phyloP scores from a whole-genome alignment of 805 yeast genomes.

The Metschnikowia amazonensis region DNA sequence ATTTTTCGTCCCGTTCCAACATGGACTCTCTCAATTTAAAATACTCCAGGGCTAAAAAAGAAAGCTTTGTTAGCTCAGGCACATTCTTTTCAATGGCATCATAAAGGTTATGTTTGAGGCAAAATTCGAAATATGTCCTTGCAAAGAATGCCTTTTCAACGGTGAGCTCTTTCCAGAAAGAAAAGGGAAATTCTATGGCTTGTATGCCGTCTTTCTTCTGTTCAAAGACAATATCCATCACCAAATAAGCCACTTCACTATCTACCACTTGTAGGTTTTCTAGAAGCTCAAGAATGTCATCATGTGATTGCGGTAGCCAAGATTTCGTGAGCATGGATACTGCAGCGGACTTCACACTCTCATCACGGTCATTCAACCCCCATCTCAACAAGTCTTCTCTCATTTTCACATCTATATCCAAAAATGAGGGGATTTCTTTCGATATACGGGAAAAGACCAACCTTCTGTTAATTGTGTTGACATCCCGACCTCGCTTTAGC shows the following conservation, averaged over 20 bases:
- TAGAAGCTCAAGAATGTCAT: constrained; percentile 67
- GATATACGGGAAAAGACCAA: constrained; percentile 65
- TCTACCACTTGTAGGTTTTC: constrained; percentile 69
- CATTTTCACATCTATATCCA: constrained; percentile 40
- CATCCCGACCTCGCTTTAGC: constrained; percentile 80
- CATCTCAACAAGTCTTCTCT: constrained; percentile 70
- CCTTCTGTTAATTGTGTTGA: constrained; percentile 66
- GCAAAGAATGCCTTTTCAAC: constrained; percentile 74
- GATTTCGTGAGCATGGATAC: constrained; percentile 58
- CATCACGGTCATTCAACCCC: constrained; percentile 89
- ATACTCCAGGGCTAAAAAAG: constrained; percentile 55
- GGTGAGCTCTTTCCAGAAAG: constrained; percentile 65
- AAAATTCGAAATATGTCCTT: constrained; percentile 61
- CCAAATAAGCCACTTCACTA: constrained; percentile 62
- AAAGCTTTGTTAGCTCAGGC: constrained; percentile 76
- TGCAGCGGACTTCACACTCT: constrained; percentile 67
- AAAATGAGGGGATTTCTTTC: constrained; percentile 61
- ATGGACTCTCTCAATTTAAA: constrained; percentile 43
- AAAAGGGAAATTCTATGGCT: constrained; percentile 57
- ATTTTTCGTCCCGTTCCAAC: constrained; percentile 21
- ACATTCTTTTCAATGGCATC: constrained; percentile 62
- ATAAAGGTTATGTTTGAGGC: constrained; percentile 48
- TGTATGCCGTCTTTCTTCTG: constrained; percentile 59
- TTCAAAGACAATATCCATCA: constrained; percentile 60
- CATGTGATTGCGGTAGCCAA: constrained; percentile 69